Evolutionary conservation across 331 rosid species (phyloP).

Genomic region (Spiraea crenata): DNA sequence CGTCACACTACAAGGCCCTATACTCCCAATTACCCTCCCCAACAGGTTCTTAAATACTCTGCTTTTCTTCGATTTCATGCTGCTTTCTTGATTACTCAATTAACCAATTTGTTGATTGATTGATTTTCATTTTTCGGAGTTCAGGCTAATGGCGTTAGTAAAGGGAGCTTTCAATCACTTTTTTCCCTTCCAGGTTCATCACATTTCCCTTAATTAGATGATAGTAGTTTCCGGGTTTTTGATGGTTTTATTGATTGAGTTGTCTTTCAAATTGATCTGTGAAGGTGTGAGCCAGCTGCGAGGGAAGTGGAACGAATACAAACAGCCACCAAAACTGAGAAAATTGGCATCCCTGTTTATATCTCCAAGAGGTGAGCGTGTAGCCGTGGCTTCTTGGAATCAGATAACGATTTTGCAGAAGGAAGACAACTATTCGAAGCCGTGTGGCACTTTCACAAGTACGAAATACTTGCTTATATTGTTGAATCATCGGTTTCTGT

Average conservation of each 20-base stretch:
- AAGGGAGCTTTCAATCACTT: constrained; percentile 45
- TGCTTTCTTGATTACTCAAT: not conserved
- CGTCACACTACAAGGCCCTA: constrained; percentile 60
- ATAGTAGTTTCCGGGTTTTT: not conserved
- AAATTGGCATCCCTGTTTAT: constrained; percentile 61
- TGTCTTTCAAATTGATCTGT: constrained; percentile 10
- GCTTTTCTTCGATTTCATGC: not conserved
- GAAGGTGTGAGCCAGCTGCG: constrained; percentile 67
- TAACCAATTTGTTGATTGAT: not conserved
- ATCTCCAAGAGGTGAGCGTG: constrained; percentile 67
- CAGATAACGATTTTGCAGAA: constrained; percentile 72
- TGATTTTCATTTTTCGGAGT: not conserved
- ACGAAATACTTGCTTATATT: constrained; percentile 24
- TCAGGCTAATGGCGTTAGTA: constrained; percentile 47
- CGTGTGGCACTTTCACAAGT: constrained; percentile 74
- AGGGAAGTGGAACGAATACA: constrained; percentile 66
- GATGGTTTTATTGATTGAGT: constrained; percentile 1
- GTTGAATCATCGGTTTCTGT: not conserved
- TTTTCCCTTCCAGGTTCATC: constrained; percentile 65
- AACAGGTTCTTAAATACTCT: constrained; percentile 30
- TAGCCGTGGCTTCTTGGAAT: constrained; percentile 85
- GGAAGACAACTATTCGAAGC: constrained; percentile 67
- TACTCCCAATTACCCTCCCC: constrained; percentile 56
- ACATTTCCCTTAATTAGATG: not conserved
- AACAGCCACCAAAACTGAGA: constrained; percentile 56